Percentiles rank a stretch among this genome's conserved stretches.
These are phyloP conservation scores for Candida buenavistaensis DNA, from an alignment of 1,139 yeast genomes.

Conservation along the genomic window DNA sequence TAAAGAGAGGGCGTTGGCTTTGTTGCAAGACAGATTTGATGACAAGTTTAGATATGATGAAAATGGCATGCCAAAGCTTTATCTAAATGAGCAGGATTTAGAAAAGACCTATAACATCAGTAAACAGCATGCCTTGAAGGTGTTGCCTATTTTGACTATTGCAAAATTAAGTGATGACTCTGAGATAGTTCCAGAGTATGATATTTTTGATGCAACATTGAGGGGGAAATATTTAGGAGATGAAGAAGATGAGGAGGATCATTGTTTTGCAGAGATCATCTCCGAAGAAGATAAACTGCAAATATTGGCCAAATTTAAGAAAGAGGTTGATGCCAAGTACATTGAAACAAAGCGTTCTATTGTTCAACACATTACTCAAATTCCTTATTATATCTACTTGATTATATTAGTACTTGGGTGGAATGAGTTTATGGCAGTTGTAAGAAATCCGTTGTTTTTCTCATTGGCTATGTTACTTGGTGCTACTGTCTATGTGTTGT, in stretches of 20 bases:
- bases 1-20: conserved; percentile 56
- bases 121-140: conserved; percentile 52
- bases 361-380: conserved; percentile 66
- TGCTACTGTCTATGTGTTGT: conserved; percentile 67
- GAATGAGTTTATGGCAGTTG: conserved; percentile 90
- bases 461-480: conserved; percentile 55
- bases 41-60: conserved; percentile 80
- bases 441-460: conserved; percentile 80
- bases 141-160: conserved; percentile 59
- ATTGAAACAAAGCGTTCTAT: conserved; percentile 83
- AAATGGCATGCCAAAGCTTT: conserved; percentile 78
- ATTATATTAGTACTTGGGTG: conserved; percentile 80
- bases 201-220: conserved; percentile 32
- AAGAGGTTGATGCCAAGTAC: conserved; percentile 76
- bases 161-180: conserved; percentile 56
- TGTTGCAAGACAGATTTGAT: conserved; percentile 74
- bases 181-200: conserved; percentile 58
- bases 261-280: conserved; percentile 57
- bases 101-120: conserved; percentile 65
- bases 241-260: conserved; percentile 32
- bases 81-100: conserved; percentile 74
- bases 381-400: conserved; percentile 80
- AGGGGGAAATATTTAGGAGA: conserved; percentile 27
- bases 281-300: conserved; percentile 57
- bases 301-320: conserved; percentile 62